phyloP scores from a whole-genome alignment of 345 rosid species.

The Tarenaya hassleriana region DNA sequence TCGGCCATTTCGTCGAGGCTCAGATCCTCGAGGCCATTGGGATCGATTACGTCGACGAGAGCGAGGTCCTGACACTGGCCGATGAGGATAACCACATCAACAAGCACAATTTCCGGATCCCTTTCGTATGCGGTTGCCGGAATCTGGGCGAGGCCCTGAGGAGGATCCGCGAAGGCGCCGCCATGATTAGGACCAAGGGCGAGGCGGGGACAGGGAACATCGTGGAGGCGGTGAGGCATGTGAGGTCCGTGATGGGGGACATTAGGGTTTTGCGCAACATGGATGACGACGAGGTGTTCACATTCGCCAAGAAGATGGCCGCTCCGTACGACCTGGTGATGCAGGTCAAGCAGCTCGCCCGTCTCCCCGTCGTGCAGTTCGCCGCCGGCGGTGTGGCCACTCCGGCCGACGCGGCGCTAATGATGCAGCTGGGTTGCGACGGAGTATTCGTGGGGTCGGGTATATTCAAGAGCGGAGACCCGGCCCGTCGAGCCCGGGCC shows the following conservation, averaged over 20 bases:
- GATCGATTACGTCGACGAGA: slow-evolving; percentile 30
- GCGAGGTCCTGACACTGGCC: slow-evolving; percentile 67
- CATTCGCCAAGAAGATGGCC: slow-evolving; percentile 67
- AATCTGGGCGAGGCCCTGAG: slow-evolving; percentile 66
- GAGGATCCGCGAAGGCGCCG: slow-evolving; percentile 84
- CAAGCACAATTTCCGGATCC: slow-evolving; percentile 80
- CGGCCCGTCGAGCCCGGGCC: slow-evolving; percentile 59
- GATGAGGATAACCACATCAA: slow-evolving; percentile 87
- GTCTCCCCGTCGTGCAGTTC: slow-evolving; percentile 68
- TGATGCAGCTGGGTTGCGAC: slow-evolving; percentile 83
- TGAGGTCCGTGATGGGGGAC: slow-evolving; percentile 82
- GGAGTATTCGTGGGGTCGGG: slow-evolving; percentile 73
- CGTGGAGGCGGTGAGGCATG: slow-evolving; percentile 79
- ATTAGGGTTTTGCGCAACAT: slow-evolving; percentile 68
- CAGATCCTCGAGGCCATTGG: slow-evolving; percentile 75
- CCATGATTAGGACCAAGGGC: slow-evolving; percentile 89
- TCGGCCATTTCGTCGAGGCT: slow-evolving; percentile 76
- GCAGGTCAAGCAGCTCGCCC: slow-evolving; percentile 77
- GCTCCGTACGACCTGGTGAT: slow-evolving; percentile 26
- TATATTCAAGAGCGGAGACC: slow-evolving; percentile 17
- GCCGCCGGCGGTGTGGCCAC: slow-evolving; percentile 81
- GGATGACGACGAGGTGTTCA: slow-evolving; percentile 88
- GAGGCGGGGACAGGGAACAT: slow-evolving; percentile 36
- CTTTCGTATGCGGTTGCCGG: slow-evolving; percentile 39
- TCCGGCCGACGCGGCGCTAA: slow-evolving; percentile 72